Base-by-base conservation (phyloP, 768 basidiomycete species). In the Amanita thiersii region DNA sequence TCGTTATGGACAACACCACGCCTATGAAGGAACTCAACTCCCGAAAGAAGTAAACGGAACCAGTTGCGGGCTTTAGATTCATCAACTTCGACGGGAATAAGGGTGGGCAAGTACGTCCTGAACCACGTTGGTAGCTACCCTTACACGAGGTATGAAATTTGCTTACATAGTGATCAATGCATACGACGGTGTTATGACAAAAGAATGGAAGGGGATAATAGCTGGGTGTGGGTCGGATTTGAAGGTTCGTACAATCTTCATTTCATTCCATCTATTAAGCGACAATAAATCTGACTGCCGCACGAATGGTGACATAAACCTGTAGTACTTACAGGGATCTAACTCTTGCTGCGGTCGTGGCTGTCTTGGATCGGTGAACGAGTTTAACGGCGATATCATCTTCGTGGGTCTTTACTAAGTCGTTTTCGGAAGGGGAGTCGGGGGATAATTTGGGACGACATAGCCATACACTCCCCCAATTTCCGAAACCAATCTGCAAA, bases 391-490 rank as follows among this genome's bases (percentile, higher is more conserved):
- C 94, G 29, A 93, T 72, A 54, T 81, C 80, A 50, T 65, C 69
- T 38, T 69, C 70, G 30, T 62, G 62, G 23, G 62, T 60, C 40
- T 54, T 59, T 51, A 62, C 51, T 40, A 66, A 50, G 44, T 58
- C 55, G 44, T 66, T 62, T 38, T 59, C 44, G 26, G 52, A 48
- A 30, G 54, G 52, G 3, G 69, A 57, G 36, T 56, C 52, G 5
- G 60, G 51, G 43, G 58, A 59, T 17, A 66, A 66, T 60, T 77
- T 86, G 46, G 81, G 78, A 25, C 64, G 65, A 55, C 81, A 86
- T 50, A 85, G 62, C 87, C 86, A 90, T 48, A 91, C 88, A 56
- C 81, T 84, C 26, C 90, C 90, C 90, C 90, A 94, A 64, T 91
- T 92, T 31, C 90, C 89, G 56, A 75, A 88, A 23, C 89, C 89